Conservation (phyloP, 2,329 filamentous ascomycete genomes). For the Calonectria naviculata region DNA sequence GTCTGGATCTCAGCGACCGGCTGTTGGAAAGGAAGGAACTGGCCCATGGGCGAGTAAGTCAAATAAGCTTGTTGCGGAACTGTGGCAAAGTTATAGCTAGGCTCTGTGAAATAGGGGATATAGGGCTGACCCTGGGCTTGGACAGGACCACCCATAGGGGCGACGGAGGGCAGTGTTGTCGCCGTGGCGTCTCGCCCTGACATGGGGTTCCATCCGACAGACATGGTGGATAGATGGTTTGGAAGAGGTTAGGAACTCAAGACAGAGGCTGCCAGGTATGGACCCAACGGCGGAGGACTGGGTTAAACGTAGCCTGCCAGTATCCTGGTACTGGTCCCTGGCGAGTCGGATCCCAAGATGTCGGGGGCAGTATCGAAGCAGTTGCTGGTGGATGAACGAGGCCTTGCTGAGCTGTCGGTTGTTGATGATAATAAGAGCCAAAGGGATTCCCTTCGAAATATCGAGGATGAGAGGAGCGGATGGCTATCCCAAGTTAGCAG, state of each 20-base stretch:
- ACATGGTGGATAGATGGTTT: slow-evolving; percentile 42
- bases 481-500: slow-evolving; percentile 16
- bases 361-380: slow-evolving; percentile 9
- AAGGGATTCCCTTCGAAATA: neutral
- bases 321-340: slow-evolving; percentile 46
- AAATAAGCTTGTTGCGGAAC: slow-evolving; percentile 26
- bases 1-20: slow-evolving; percentile 38
- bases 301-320: slow-evolving; percentile 50
- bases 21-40: slow-evolving; percentile 17
- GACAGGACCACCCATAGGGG: slow-evolving; percentile 47
- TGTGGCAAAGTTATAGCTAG: slow-evolving; percentile 46
- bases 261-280: slow-evolving; percentile 49
- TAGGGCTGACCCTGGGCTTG: slow-evolving; percentile 51
- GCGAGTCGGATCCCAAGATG: slow-evolving; percentile 42
- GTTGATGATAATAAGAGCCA: neutral
- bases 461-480: slow-evolving; percentile 14
- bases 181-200: slow-evolving; percentile 51
- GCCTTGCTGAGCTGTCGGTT: slow-evolving; percentile 16
- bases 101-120: slow-evolving; percentile 50
- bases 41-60: slow-evolving; percentile 31
- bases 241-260: slow-evolving; percentile 19
- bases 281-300: slow-evolving; percentile 44
- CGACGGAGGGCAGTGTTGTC: slow-evolving; percentile 44
- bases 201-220: slow-evolving; percentile 53
- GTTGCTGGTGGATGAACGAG: slow-evolving; percentile 15